phyloP scores from a whole-genome alignment of 2,329 filamentous ascomycete species.

The Xylariaceae sp. region DNA sequence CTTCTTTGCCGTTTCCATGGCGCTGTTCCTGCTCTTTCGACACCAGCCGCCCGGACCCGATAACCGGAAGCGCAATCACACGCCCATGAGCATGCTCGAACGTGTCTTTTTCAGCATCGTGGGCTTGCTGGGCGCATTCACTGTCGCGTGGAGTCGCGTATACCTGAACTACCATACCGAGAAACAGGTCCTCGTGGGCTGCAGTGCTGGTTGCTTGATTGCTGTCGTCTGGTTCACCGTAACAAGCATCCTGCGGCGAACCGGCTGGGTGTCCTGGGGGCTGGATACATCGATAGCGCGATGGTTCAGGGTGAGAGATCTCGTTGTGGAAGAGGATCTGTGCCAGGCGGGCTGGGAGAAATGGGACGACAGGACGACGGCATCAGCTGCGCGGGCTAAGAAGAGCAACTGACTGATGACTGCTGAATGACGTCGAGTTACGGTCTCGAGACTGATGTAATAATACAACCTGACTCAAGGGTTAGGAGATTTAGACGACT shows the following conservation, averaged over 20 bases:
- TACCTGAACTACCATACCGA: conserved; percentile 92
- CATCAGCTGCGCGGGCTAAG: conserved; percentile 32
- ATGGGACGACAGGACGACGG: conserved; percentile 60
- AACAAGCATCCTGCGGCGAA: conserved; percentile 60
- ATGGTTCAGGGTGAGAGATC: conserved; percentile 69
- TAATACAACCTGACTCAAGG: not conserved
- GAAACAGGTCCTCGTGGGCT: conserved; percentile 80
- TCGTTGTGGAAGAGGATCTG: conserved; percentile 82
- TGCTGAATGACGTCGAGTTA: not conserved
- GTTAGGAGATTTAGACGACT: not conserved
- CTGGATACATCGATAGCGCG: conserved; percentile 61
- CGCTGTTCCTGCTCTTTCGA: conserved; percentile 77
- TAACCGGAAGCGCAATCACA: conserved; percentile 37
- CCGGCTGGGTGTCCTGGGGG: conserved; percentile 66
- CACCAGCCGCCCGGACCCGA: conserved; percentile 54
- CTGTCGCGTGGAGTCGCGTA: conserved; percentile 75
- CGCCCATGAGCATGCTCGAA: conserved; percentile 56
- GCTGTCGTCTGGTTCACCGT: conserved; percentile 74
- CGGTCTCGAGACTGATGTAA: not conserved
- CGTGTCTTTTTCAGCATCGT: conserved; percentile 51
- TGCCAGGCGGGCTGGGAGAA: conserved; percentile 90
- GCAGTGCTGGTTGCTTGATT: conserved; percentile 61
- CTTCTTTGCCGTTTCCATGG: conserved; percentile 82
- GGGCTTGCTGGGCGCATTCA: conserved; percentile 55
- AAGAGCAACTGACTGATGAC: conserved; percentile 24